phyloP scores from a whole-genome alignment of 2,329 filamentous ascomycete species.

The Herpotrichia juniperi region DNA sequence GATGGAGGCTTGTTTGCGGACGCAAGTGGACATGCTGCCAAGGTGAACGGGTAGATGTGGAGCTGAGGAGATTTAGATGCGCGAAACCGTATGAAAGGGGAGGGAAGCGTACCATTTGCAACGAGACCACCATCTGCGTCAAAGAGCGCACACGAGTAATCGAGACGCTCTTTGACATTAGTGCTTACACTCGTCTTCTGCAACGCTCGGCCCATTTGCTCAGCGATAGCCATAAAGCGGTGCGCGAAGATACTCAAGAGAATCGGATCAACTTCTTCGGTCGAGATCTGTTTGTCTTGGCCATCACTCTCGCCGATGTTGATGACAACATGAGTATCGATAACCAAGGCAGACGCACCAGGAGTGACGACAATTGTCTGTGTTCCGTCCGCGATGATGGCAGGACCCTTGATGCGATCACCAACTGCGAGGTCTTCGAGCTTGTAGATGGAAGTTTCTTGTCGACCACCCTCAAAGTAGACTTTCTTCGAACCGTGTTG shows the following conservation, averaged over 20 bases:
- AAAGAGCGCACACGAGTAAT: slow-evolving; percentile 84
- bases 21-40: slow-evolving; percentile 85
- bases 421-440: slow-evolving; percentile 76
- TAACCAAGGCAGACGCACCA: slow-evolving; percentile 73
- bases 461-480: slow-evolving; percentile 82
- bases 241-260: slow-evolving; percentile 80
- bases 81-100: not conserved
- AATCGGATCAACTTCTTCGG: slow-evolving; percentile 72
- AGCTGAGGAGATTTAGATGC: slow-evolving; percentile 46
- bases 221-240: slow-evolving; percentile 84
- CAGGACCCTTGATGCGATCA: slow-evolving; percentile 76
- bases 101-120: slow-evolving; percentile 62
- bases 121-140: slow-evolving; percentile 77
- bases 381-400: slow-evolving; percentile 84
- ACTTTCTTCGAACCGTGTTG: slow-evolving; percentile 71
- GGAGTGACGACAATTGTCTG: slow-evolving; percentile 93
- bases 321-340: slow-evolving; percentile 88
- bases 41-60: slow-evolving; percentile 83
- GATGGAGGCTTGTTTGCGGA: slow-evolving; percentile 77
- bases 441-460: slow-evolving; percentile 82
- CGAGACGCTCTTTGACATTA: slow-evolving; percentile 81
- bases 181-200: slow-evolving; percentile 82
- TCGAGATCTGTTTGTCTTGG: slow-evolving; percentile 55
- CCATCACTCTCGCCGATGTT: slow-evolving; percentile 70
- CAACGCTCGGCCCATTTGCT: slow-evolving; percentile 80